Conservation (phyloP, 176 grass and related monocot genomes). For the Calamus simplicifolius region DNA sequence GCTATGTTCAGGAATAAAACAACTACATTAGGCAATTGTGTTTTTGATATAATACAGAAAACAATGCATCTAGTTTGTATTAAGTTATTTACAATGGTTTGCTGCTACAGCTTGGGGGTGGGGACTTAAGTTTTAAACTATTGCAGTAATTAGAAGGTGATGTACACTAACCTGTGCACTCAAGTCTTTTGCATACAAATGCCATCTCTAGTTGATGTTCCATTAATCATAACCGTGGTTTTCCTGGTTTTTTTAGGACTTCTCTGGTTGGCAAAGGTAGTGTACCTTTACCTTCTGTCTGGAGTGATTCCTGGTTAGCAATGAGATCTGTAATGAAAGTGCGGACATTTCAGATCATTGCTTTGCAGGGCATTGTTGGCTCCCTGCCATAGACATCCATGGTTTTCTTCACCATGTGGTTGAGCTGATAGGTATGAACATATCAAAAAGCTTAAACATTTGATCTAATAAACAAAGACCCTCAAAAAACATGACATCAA, state of each 20-base stretch:
- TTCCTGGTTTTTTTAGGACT: constrained; percentile 24
- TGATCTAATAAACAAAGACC: background rate
- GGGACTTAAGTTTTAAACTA: no score
- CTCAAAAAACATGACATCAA: background rate
- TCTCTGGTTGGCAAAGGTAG: constrained; percentile 45
- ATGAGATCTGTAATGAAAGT: constrained; percentile 78
- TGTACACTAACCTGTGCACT: no score
- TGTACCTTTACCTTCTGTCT: constrained; percentile 43
- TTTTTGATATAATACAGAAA: no score
- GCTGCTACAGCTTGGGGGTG: no score
- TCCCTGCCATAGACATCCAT: constrained; percentile 81
- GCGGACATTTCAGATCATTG: constrained; percentile 91
- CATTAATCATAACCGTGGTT: no score
- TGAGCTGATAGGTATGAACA: constrained; percentile 69
- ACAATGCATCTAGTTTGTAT: no score
- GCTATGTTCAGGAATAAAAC: no score
- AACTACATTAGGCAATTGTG: no score
- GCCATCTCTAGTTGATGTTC: no score
- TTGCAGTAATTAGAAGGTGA: no score
- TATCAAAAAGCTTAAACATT: background rate
- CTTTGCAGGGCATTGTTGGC: constrained; percentile 87
- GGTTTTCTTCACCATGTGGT: constrained; percentile 99
- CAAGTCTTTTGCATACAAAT: no score
- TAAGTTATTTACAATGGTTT: no score
- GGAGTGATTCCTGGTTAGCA: constrained; percentile 66